Evolutionary conservation across 2,329 filamentous ascomycete genomes (phyloP), one percentile per base, ranked within the genome.

Genomic region (Aspergillus ochraceus): DNA sequence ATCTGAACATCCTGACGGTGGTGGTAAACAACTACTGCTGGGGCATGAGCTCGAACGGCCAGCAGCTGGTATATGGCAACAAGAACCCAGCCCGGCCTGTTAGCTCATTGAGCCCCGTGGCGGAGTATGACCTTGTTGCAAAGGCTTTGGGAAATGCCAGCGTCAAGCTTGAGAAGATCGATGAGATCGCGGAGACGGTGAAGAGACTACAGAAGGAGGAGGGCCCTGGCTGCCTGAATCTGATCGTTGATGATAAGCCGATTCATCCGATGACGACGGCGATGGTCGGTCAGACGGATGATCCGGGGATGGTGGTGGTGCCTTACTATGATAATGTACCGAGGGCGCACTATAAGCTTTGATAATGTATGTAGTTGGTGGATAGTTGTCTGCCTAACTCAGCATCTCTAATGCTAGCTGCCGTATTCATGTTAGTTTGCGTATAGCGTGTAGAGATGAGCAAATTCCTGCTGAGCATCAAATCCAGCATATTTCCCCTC

Each of bases 261-360:
- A 68, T 71, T 22, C 66, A 69, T 60, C 66, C 64, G 10, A 55
- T 64, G 17, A 68, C 64, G 30, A 76, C 74, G 60, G 66, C 67
- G 0, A 81, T 81, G 79, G 76, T 81, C n/a, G 76, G 76, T 2
- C 68, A 71, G 60, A 79, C 76, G 4, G 70, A 75, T 12, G 76
- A 80, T 66, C 70, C 71, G 50, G 70, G 79, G 62, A 72, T 76
- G 36, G 79, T 81, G 60, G 79, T 81, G 26, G 78, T 82, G 55
- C 79, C 79, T 3, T 81, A 81, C 62, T 81, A 81, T 64, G 78
- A 81, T 56, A 81, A 81, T 63, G 67, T 81, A 24, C 79, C 78
- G 0, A 66, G 76, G 52, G 54, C 62, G 19, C 57, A 61, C 29
- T 68, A 69, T 49, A 64, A 65, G 47, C 5, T n/a, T 0, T 42